Percentiles rank a stretch among this genome's conserved stretches.
Evolutionary conservation across 805 yeast genomes (phyloP).

Genomic region (Teunomyces stri): DNA sequence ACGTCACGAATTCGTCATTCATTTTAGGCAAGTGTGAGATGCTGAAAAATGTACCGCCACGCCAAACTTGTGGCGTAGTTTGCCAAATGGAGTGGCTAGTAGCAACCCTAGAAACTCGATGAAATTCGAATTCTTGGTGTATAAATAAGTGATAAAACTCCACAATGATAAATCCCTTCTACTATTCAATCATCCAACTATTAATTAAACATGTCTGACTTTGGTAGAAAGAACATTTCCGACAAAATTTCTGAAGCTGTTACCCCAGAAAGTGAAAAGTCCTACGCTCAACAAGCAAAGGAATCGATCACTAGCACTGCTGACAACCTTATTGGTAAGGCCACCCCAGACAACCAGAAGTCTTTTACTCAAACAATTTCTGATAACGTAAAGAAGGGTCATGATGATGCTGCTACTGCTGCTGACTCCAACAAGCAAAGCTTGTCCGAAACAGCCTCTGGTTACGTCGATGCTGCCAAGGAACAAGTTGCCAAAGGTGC

Average conservation of each 20-base stretch:
- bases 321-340: conserved; percentile 39
- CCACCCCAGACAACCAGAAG: conserved; percentile 67
- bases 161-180: not conserved
- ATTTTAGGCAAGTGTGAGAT: not conserved
- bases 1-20: not conserved
- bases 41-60: not conserved
- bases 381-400: conserved; percentile 58
- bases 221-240: conserved; percentile 41
- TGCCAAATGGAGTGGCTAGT: not conserved
- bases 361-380: conserved; percentile 65
- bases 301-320: conserved; percentile 35
- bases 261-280: conserved; percentile 42
- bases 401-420: conserved; percentile 47
- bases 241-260: conserved; percentile 38
- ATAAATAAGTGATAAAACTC: not conserved
- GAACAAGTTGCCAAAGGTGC: conserved; percentile 55
- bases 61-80: not conserved
- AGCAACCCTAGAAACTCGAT: not conserved
- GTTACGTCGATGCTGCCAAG: conserved; percentile 56
- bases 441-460: conserved; percentile 41
- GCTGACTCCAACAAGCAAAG: conserved; percentile 22
- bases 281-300: conserved; percentile 33
- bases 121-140: not conserved
- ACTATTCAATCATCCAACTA: not conserved
- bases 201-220: conserved; percentile 33